phyloP scores from a whole-genome alignment of 805 yeast genomes.

The Hanseniaspora nectarophila region DNA sequence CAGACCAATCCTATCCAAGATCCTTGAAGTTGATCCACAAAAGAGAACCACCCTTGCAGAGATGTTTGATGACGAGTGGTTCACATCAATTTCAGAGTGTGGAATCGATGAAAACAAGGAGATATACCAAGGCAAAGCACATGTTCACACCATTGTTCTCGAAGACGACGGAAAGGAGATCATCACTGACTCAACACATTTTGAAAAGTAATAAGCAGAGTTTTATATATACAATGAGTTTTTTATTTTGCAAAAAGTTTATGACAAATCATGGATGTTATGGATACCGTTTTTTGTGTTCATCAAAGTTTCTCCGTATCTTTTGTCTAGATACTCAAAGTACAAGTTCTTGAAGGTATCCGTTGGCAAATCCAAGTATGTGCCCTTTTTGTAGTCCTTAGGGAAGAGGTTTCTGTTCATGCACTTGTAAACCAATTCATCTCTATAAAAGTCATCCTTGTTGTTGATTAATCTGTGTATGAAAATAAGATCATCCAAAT shows the following conservation, averaged over 20 bases:
- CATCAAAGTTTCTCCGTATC: slow-evolving; percentile 6
- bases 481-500: slow-evolving; percentile 8
- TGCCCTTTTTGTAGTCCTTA: neutral
- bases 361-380: neutral
- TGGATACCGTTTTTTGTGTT: slow-evolving; percentile 10
- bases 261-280: slow-evolving; percentile 9
- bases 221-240: neutral
- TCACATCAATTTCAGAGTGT: slow-evolving; percentile 48
- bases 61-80: slow-evolving; percentile 61
- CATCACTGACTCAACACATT: slow-evolving; percentile 12
- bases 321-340: slow-evolving; percentile 1
- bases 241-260: neutral
- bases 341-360: neutral
- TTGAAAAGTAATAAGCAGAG: neutral
- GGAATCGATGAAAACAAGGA: slow-evolving; percentile 36
- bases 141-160: slow-evolving; percentile 38
- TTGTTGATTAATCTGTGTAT: neutral
- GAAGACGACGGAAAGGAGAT: slow-evolving; percentile 32
- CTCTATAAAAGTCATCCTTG: neutral
- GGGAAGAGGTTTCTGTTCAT: slow-evolving; percentile 7
- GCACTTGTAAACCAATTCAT: slow-evolving; percentile 12
- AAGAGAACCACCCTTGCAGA: slow-evolving; percentile 58
- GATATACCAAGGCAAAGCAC: slow-evolving; percentile 36
- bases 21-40: slow-evolving; percentile 50
- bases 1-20: slow-evolving; percentile 57